Base-by-base conservation (phyloP, 305 asterid species). In the Rubia peregrina region DNA sequence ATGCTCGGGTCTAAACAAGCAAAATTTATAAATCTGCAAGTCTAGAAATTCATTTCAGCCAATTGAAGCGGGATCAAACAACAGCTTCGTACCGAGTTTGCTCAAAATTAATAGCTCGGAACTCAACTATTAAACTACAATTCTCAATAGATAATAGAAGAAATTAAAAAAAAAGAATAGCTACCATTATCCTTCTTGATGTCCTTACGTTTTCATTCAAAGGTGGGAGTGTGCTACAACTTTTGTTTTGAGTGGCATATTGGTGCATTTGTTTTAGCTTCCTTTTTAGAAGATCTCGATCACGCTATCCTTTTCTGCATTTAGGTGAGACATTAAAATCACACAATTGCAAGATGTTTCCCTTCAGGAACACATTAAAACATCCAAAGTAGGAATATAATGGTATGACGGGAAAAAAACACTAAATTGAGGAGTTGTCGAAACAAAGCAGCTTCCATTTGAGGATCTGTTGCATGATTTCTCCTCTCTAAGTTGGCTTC, bases 401-500 rank as follows among this genome's bases (percentile, higher is more conserved):
- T 46, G 51, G 51, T 46, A 46, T 44, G 51, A 6, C 51, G 8
- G 41, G 16, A 59, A 9, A 26, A 26, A 24, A 69, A 24, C 22
- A 67, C 55, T n/a, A 66, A 87, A 87, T 36, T 80, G 88, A 73
- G 74, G 72, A 41, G 61, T 70, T 73, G 78, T 83, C 73, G 69
- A 49, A 77, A 65, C 19, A 22, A 21, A 30, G 85, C 77, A 60
- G 40, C 61, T 67, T 76, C 90, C 38, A 70, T 76, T 61, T 57
- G 76, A 71, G 80, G 73, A 70, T 71, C 69, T 55, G 49, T 69
- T 46, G 65, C 59, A 17, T 74, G 74, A 40, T 67, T 69, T 80
- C 80, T 86, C 78, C 73, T 87, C 77, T 88, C 96, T 81, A 81
- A 70, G 80, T 71, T 85, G 51, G 96, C 88, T 81, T 90, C 99